Conservation (phyloP, 2,329 filamentous ascomycete species). For the Epichloe uncinata region DNA sequence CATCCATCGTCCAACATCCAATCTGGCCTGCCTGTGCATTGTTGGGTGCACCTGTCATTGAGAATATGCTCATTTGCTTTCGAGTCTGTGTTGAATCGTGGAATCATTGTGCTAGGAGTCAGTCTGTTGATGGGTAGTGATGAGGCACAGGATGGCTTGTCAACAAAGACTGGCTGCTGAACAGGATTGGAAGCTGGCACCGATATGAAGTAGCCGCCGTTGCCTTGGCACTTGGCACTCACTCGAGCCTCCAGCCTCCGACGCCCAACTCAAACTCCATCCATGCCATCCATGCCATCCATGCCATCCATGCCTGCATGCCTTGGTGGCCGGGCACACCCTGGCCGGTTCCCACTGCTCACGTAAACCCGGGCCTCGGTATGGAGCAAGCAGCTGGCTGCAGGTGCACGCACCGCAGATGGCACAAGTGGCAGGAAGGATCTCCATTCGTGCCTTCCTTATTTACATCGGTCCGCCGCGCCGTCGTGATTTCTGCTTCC, state of each 20-base stretch:
- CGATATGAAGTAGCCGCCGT: no score
- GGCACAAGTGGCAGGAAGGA: background rate
- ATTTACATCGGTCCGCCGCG: constrained; percentile 2
- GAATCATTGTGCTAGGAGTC: no score
- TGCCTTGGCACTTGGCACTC: no score
- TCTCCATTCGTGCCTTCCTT: constrained; percentile 3
- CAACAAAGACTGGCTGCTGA: no score
- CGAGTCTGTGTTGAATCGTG: no score
- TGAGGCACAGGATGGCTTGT: no score
- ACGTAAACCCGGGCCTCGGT: background rate
- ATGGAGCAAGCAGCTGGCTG: background rate
- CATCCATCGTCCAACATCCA: background rate
- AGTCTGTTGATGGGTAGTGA: no score
- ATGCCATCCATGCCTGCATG: background rate
- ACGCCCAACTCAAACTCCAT: background rate
- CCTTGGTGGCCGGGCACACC: background rate
- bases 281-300: background rate
- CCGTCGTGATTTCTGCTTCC: background rate
- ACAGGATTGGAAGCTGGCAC: no score
- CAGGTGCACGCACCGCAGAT: background rate
- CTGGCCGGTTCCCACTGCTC: background rate
- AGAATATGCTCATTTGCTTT: no score
- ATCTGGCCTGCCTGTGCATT: background rate
- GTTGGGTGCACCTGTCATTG: no score
- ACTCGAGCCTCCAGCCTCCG: background rate